Conservation (phyloP, 2,329 filamentous ascomycete species). For the Aspergillus floridensis region DNA sequence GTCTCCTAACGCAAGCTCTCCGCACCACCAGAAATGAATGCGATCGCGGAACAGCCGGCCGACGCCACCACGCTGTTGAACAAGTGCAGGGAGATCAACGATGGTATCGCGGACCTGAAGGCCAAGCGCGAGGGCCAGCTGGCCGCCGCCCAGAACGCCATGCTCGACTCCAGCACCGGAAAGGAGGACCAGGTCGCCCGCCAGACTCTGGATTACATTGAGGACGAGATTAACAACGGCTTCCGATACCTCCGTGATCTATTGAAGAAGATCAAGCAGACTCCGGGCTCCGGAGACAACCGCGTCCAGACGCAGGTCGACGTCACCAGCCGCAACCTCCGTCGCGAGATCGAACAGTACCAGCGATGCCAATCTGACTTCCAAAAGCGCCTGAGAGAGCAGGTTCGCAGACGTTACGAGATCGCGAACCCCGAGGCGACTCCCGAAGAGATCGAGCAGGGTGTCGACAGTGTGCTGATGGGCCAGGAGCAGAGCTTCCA, state of each 20-base stretch:
- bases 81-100: constrained; percentile 77
- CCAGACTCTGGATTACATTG: constrained; percentile 69
- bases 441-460: constrained; percentile 73
- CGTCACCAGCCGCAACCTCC: constrained; percentile 74
- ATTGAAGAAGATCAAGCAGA: constrained; percentile 78
- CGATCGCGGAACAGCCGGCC: constrained; percentile 32
- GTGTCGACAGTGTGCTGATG: constrained; percentile 65
- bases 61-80: constrained; percentile 79
- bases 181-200: constrained; percentile 63
- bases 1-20: background rate
- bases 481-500: constrained; percentile 74
- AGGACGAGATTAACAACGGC: constrained; percentile 74
- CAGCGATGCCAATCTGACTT: constrained; percentile 77
- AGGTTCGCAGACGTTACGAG: constrained; percentile 84
- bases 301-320: constrained; percentile 79
- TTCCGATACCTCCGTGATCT: constrained; percentile 78
- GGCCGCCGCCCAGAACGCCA: constrained; percentile 65
- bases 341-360: constrained; percentile 76
- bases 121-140: constrained; percentile 49
- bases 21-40: constrained; percentile 41
- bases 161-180: constrained; percentile 72
- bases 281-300: constrained; percentile 68
- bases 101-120: constrained; percentile 72
- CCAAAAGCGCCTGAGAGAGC: constrained; percentile 74
- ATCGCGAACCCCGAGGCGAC: constrained; percentile 82